phyloP scores from a whole-genome alignment of 305 asterid species.

The Petunia hybrid region DNA sequence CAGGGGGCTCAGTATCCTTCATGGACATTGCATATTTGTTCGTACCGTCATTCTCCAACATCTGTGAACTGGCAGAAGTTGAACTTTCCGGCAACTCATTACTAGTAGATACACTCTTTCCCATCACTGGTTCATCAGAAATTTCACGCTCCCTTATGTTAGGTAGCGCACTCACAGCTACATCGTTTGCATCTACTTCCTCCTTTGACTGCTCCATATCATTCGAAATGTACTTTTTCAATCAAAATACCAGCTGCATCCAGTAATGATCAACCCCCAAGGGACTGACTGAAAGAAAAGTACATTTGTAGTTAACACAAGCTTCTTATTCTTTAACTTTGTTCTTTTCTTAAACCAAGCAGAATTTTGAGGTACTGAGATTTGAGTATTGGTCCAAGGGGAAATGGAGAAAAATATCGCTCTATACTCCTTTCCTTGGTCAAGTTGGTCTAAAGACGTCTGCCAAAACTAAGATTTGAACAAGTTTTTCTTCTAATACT shows the following conservation, averaged over 20 bases:
- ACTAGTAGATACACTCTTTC: constrained; percentile 28
- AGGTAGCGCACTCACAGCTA: constrained; percentile 21
- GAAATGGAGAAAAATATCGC: background rate
- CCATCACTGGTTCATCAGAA: constrained; percentile 31
- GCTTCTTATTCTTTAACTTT: background rate
- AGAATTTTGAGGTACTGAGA: constrained; percentile 13
- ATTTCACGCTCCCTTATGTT: constrained; percentile 24
- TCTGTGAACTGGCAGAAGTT: constrained; percentile 28
- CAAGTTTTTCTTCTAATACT: background rate
- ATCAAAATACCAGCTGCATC: constrained; percentile 22
- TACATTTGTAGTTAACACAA: background rate
- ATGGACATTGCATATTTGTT: constrained; percentile 31
- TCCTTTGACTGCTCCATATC: constrained; percentile 36
- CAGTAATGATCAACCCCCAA: background rate
- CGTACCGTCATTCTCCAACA: constrained; percentile 20
- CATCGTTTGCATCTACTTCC: constrained; percentile 34
- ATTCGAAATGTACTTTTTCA: constrained; percentile 25
- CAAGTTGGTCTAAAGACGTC: background rate
- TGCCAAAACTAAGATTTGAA: background rate
- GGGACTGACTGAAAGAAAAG: constrained; percentile 16
- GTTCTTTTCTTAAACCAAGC: background rate
- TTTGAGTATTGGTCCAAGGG: background rate
- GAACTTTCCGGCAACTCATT: constrained; percentile 37
- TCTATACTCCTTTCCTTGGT: background rate
- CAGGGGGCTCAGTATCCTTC: constrained; percentile 28